These are phyloP conservation scores for Blastocrithidia nonstop DNA, from an alignment of 208 protist species.

Conservation along the genomic window DNA sequence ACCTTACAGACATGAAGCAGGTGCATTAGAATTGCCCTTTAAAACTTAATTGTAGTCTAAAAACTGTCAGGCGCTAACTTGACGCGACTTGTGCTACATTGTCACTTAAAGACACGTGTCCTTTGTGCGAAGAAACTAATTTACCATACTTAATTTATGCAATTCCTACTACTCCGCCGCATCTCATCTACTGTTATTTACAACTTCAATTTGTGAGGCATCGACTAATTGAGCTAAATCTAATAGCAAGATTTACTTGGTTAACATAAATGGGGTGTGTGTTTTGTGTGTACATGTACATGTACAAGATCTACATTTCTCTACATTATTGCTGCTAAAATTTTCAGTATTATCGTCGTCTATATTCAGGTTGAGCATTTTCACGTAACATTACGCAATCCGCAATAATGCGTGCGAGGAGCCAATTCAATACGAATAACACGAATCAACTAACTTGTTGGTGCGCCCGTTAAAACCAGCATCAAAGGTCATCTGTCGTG, in stretches of 20 bases:
- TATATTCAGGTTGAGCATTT: conserved; percentile 9
- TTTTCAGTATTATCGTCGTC: too few relatives aligned
- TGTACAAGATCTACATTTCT: too few relatives aligned
- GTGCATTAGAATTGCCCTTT: too few relatives aligned
- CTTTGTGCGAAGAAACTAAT: too few relatives aligned
- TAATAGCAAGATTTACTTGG: conserved; percentile 39
- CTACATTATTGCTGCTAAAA: too few relatives aligned
- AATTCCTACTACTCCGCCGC: conserved; percentile 18
- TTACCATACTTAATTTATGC: too few relatives aligned
- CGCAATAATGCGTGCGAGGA: conserved; percentile 47
- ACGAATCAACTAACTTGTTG: conserved; percentile 96
- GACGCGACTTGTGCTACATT: too few relatives aligned
- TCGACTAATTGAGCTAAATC: conserved; percentile 59
- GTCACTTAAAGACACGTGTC: too few relatives aligned
- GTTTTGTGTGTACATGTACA: too few relatives aligned
- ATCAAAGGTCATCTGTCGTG: conserved; percentile 60
- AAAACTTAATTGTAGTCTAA: too few relatives aligned
- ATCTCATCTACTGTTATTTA: conserved; percentile 16
- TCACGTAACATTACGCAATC: conserved; percentile 21
- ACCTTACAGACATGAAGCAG: too few relatives aligned
- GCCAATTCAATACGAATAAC: conserved; percentile 96
- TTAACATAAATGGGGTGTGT: conserved; percentile 10
- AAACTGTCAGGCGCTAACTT: too few relatives aligned
- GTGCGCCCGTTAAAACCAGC: conserved; percentile 92
- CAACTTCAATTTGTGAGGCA: conserved; percentile 4